phyloP scores from a whole-genome alignment of 352 stramenopile species.

The Phytophthora crassamura region DNA sequence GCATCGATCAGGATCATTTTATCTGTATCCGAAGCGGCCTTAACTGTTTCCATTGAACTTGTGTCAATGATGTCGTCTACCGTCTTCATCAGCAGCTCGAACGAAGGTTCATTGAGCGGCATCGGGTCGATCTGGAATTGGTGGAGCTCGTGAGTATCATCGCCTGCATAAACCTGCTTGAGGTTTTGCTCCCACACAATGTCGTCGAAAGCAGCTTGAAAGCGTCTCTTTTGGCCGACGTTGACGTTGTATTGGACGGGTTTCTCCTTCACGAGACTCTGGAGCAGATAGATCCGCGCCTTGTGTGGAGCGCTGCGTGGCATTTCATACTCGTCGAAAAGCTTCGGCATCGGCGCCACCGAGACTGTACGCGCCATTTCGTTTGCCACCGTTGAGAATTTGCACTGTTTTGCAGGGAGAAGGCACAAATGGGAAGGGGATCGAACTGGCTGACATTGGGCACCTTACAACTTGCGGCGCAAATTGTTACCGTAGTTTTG shows the following conservation, averaged over 20 bases:
- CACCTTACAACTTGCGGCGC: too few relatives aligned
- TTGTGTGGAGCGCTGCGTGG: conserved; percentile 13
- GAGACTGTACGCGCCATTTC: conserved; percentile 17
- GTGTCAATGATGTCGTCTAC: conserved; percentile 23
- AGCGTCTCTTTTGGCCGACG: conserved; percentile 20
- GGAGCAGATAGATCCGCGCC: conserved; percentile 13
- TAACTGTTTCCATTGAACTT: conserved; percentile 12
- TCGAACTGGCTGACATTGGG: too few relatives aligned
- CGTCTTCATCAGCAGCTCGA: conserved; percentile 10
- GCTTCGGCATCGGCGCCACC: conserved; percentile 11
- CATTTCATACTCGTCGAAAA: conserved; percentile 32
- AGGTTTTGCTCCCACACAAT: conserved; percentile 20
- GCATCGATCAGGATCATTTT: conserved; percentile 20
- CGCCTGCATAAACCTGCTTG: conserved; percentile 11
- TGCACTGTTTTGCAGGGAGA: background rate
- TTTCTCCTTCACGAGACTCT: conserved; percentile 23
- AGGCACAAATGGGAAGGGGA: too few relatives aligned
- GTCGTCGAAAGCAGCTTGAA: conserved; percentile 23
- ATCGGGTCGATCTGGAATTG: conserved; percentile 23
- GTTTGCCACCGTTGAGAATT: background rate
- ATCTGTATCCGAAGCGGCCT: conserved; percentile 8
- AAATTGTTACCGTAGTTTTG: too few relatives aligned
- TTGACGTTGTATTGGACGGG: background rate
- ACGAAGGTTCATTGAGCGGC: conserved; percentile 15
- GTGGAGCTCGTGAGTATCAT: conserved; percentile 1